A percentile compares a stretch with the other conserved stretches of the same genome.
Conservation (phyloP, 768 basidiomycete species). For the Rubroboletus pulcherrimus region DNA sequence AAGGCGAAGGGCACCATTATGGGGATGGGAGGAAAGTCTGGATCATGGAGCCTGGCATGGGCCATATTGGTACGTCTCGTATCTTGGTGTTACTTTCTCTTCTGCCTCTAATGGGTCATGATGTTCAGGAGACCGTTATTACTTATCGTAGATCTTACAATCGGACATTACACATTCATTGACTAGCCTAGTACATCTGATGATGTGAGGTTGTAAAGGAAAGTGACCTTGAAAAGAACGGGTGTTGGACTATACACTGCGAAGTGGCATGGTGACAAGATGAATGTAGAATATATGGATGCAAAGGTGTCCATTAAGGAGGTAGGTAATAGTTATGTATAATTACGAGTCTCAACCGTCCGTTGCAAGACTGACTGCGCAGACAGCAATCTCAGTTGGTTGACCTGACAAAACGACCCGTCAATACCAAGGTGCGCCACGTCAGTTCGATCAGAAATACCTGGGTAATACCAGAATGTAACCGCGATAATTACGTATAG, state of each 20-base stretch:
- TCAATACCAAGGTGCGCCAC: not conserved
- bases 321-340: slow-evolving; percentile 4
- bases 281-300: slow-evolving; percentile 2
- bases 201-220: slow-evolving; percentile 4
- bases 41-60: slow-evolving; percentile 86
- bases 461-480: slow-evolving; percentile 61
- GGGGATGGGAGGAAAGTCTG: slow-evolving; percentile 65
- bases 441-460: slow-evolving; percentile 11
- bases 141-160: slow-evolving; percentile 26
- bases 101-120: not conserved
- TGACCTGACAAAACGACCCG: slow-evolving; percentile 16
- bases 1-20: slow-evolving; percentile 37
- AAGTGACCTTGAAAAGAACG: slow-evolving; percentile 14
- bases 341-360: not conserved
- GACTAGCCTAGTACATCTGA: slow-evolving; percentile 1
- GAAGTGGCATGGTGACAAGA: slow-evolving; percentile 1
- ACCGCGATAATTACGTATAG: slow-evolving; percentile 71
- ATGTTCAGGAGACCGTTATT: slow-evolving; percentile 40
- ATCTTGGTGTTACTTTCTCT: not conserved
- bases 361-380: slow-evolving; percentile 5
- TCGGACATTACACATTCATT: slow-evolving; percentile 2
- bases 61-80: slow-evolving; percentile 65
- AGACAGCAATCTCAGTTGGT: slow-evolving; percentile 19
- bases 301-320: not conserved
- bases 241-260: slow-evolving; percentile 13